Percentiles rank a stretch among this genome's conserved stretches.
Evolutionary conservation across 1,139 yeast genomes (phyloP).

Genomic region (Nakaseomyces sp.): DNA sequence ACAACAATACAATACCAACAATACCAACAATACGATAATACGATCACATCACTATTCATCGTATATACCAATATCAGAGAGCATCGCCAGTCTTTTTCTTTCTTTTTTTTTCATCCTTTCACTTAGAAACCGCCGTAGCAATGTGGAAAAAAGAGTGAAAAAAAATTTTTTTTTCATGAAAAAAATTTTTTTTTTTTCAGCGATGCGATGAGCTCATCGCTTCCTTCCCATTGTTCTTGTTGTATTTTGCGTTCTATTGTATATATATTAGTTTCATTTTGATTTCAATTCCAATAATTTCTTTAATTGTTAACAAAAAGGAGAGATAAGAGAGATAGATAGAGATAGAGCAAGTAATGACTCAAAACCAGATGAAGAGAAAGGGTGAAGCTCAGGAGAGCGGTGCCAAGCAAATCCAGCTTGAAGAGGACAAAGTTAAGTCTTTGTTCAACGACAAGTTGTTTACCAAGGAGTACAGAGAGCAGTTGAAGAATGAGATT

Average conservation of each 20-base stretch:
- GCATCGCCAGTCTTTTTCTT: too few relatives aligned
- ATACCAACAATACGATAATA: too few relatives aligned
- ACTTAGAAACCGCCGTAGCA: background rate
- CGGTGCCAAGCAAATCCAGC: slow-evolving; percentile 19
- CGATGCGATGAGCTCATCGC: slow-evolving; percentile 4
- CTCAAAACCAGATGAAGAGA: slow-evolving; percentile 14
- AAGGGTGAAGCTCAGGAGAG: slow-evolving; percentile 8
- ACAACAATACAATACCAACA: too few relatives aligned
- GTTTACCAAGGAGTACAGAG: slow-evolving; percentile 42
- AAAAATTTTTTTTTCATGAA: background rate
- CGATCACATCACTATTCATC: too few relatives aligned
- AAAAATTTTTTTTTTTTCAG: slow-evolving; percentile 1
- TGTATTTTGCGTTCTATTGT: too few relatives aligned
- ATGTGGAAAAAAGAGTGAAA: slow-evolving; percentile 4
- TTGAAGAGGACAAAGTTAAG: slow-evolving; percentile 34
- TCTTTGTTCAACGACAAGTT: slow-evolving; percentile 47
- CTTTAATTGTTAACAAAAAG: too few relatives aligned
- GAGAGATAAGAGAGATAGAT: too few relatives aligned
- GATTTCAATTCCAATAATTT: too few relatives aligned
- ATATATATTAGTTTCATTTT: too few relatives aligned
- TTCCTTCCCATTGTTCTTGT: slow-evolving; percentile 3
- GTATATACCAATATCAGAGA: too few relatives aligned
- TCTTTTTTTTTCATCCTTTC: background rate
- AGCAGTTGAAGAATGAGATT: slow-evolving; percentile 36
- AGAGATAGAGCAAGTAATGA: too few relatives aligned